Conservation (phyloP, 2,329 filamentous ascomycete genomes). For the Fonsecaea erecta region DNA sequence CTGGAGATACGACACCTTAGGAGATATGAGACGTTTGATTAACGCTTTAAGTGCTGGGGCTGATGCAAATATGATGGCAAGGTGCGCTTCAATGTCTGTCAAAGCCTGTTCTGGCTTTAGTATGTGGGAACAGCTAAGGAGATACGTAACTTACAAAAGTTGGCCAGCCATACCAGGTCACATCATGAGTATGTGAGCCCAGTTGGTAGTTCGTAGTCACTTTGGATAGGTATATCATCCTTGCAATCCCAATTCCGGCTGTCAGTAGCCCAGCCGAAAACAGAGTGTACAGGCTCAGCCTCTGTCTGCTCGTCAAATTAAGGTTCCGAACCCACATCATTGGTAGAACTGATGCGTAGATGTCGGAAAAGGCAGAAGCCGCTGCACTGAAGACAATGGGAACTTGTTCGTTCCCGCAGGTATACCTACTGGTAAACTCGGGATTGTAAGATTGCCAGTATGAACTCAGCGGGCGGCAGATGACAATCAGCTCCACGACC, state of each 20-base stretch:
- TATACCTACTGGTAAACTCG: conserved; percentile 16
- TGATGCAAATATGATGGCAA: conserved; percentile 32
- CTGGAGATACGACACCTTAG: background rate
- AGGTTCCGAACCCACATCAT: conserved; percentile 26
- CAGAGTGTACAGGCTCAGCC: conserved; percentile 23
- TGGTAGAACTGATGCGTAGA: conserved; percentile 31
- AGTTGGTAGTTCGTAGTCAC: conserved; percentile 27
- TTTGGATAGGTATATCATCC: conserved; percentile 19
- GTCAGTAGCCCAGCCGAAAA: conserved; percentile 33
- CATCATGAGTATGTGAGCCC: conserved; percentile 24
- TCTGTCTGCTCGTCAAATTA: conserved; percentile 19
- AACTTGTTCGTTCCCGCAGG: conserved; percentile 25
- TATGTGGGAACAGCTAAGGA: background rate
- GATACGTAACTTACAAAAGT: conserved; percentile 11
- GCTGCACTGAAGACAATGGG: conserved; percentile 25
- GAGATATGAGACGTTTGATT: conserved; percentile 7
- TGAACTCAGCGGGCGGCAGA: conserved; percentile 23
- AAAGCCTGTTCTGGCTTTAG: conserved; percentile 16
- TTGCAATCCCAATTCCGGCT: conserved; percentile 23
- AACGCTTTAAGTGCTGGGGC: conserved; percentile 27
- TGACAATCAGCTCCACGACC: conserved; percentile 18
- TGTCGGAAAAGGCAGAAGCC: conserved; percentile 27
- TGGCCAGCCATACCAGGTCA: conserved; percentile 30
- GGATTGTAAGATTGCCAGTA: conserved; percentile 30
- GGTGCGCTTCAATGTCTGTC: conserved; percentile 29